Conservation (phyloP, 2,329 filamentous ascomycete genomes). For the Neocucurbitaria cava region DNA sequence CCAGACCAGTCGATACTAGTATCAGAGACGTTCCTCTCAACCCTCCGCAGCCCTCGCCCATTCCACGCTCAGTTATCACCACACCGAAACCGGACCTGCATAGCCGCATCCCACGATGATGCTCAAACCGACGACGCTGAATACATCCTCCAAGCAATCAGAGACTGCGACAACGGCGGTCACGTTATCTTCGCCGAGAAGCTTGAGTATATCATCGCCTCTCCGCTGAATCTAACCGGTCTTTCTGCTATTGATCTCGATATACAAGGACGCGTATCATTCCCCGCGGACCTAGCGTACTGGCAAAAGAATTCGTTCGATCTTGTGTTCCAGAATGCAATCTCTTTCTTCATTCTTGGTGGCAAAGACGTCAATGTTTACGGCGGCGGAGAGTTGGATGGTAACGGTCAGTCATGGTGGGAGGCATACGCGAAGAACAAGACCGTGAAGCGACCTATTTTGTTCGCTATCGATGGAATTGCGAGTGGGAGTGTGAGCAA, state of each 20-base stretch:
- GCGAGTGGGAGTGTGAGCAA: constrained; percentile 9
- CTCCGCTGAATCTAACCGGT: constrained; percentile 15
- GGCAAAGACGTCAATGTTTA: constrained; percentile 69
- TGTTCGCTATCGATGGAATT: constrained; percentile 10
- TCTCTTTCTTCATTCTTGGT: constrained; percentile 68
- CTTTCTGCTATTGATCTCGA: constrained; percentile 16
- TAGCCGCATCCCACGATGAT: constrained; percentile 17
- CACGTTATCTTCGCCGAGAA: constrained; percentile 17
- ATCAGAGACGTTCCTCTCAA: constrained; percentile 17
- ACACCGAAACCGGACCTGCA: constrained; percentile 18
- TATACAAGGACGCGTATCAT: constrained; percentile 15
- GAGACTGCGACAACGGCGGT: constrained; percentile 17
- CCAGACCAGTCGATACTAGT: constrained; percentile 7
- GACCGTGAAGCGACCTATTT: constrained; percentile 10
- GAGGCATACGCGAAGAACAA: constrained; percentile 12
- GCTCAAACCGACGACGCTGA: constrained; percentile 11
- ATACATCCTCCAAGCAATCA: constrained; percentile 11
- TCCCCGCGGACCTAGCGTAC: constrained; percentile 8
- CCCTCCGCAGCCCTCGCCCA: constrained; percentile 17
- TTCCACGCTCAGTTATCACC: constrained; percentile 14
- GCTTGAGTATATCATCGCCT: constrained; percentile 14
- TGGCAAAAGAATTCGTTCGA: constrained; percentile 19
- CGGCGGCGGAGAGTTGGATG: constrained; percentile 60
- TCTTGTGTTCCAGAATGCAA: constrained; percentile 63
- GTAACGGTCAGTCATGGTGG: constrained; percentile 63